These are phyloP conservation scores for Vitis hybrid DNA, from an alignment of 177 flowering plant genomes.

Conservation along the genomic window DNA sequence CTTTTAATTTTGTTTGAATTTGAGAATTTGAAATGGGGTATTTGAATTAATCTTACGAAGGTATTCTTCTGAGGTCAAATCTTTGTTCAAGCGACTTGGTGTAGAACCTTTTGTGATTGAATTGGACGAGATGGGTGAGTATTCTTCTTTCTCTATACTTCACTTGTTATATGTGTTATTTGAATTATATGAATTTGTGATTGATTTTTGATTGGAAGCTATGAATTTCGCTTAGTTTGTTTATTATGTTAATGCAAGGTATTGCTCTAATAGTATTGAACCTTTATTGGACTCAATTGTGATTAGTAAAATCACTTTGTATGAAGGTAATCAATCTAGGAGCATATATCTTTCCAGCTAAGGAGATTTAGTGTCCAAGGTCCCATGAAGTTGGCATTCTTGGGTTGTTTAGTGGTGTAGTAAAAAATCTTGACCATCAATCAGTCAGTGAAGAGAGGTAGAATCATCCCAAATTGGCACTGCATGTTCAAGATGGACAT, in stretches of 20 bases:
- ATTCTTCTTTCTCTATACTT: not conserved
- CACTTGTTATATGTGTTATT: not conserved
- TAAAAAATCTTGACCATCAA: no score
- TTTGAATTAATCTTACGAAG: conserved; percentile 30
- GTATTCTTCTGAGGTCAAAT: conserved; percentile 89
- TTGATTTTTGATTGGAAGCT: not conserved
- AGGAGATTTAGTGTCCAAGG: no score
- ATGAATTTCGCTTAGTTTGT: not conserved
- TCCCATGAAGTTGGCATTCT: no score
- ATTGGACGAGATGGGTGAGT: conserved; percentile 86
- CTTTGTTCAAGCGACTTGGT: conserved; percentile 73
- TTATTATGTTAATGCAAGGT: not conserved
- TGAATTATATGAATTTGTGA: not conserved
- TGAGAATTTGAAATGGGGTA: conserved; percentile 9
- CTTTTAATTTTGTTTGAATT: not conserved
- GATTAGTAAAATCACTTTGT: no score
- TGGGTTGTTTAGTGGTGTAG: no score
- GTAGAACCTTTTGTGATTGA: conserved; percentile 80
- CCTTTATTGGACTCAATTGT: no score
- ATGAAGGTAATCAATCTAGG: no score
- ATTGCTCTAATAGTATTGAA: no score
- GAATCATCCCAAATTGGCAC: no score
- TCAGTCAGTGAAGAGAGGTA: no score
- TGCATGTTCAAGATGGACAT: no score
- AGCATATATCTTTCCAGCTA: no score